Evolutionary conservation across 148 eudicot genomes (phyloP).

Genomic region (Tetragonia tetragonoides): DNA sequence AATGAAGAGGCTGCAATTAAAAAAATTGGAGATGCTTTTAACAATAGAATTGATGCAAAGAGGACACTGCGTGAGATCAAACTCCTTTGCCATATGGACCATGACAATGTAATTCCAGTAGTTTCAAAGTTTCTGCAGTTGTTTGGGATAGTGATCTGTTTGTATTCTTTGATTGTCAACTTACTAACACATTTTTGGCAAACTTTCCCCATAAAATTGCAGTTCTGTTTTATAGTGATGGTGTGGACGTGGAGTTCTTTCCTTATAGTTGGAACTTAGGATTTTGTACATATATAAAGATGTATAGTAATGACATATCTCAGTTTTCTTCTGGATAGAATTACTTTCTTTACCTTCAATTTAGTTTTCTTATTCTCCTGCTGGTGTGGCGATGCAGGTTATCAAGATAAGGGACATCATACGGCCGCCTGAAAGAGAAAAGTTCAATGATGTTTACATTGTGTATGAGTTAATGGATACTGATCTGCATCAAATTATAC

Average conservation of each 20-base stretch:
- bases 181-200: not conserved
- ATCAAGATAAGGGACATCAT: conserved; percentile 43
- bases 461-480: conserved; percentile 75
- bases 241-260: not conserved
- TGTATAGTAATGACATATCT: not conserved
- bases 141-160: not conserved
- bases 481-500: conserved; percentile 86
- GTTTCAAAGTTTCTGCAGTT: not conserved
- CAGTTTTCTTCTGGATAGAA: not conserved
- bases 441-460: conserved; percentile 50
- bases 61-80: conserved; percentile 89
- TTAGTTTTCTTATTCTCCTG: conserved; percentile 1
- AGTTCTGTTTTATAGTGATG: not conserved
- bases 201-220: not conserved
- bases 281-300: not conserved
- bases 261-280: not conserved
- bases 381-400: conserved; percentile 28
- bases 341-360: not conserved
- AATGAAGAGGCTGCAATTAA: conserved; percentile 91
- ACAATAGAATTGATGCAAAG: conserved; percentile 85
- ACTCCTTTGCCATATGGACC: conserved; percentile 89
- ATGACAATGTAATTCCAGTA: conserved; percentile 67
- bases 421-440: conserved; percentile 42
- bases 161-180: not conserved
- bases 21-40: conserved; percentile 85